Evolutionary conservation across 352 stramenopile species (phyloP), one percentile per base, ranked within the genome.

Genomic region (Pythium plurisporium): DNA sequence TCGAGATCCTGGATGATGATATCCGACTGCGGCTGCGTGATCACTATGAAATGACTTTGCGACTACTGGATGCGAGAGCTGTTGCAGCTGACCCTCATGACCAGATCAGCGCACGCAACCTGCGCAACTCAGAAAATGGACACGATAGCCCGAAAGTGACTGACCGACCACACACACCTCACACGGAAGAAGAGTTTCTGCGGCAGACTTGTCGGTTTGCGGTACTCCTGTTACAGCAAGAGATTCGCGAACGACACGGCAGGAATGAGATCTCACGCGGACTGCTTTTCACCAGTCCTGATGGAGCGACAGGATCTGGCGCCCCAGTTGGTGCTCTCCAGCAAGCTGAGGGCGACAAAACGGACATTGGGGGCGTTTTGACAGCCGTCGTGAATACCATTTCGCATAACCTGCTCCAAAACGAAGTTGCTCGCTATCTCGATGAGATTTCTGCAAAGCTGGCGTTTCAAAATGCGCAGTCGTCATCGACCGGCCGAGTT

Each of bases 1-100:
- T 88, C 23, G 78, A 93, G 51, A 79, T 93, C 17, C 67, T 93
- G 30, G 85, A 95, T 54, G 82, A 95, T 40, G 75, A 93, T 40
- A 76, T 95, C 43, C 72, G 82, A 45, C 69, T 95, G 12, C 81
- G 82, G 10, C 73, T 95, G 20, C 86, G 85, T 29, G 76, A 93
- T 27, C 71, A 82, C 40, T 89, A 90, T 41, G 65, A 88, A 22
- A 65, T 95, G 42, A 74, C 72, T 1, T 65, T 95, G 9, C 79
- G 81, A 49, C 67, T 95, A 26, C 53, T 91, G n/a, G 84, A 92
- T 27, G 70, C 80, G 4, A 79, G 76, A 22, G 76, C 62, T 30
- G 33, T 74, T 29, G 22, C 59, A 1, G 65, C 78, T 29, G 33
- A 56, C 17, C 38, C 19, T 11, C 37, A 20, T 23, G 26, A 4